phyloP scores from a whole-genome alignment of 2,329 filamentous ascomycete species.

The Ophiocordyceps robertsii region DNA sequence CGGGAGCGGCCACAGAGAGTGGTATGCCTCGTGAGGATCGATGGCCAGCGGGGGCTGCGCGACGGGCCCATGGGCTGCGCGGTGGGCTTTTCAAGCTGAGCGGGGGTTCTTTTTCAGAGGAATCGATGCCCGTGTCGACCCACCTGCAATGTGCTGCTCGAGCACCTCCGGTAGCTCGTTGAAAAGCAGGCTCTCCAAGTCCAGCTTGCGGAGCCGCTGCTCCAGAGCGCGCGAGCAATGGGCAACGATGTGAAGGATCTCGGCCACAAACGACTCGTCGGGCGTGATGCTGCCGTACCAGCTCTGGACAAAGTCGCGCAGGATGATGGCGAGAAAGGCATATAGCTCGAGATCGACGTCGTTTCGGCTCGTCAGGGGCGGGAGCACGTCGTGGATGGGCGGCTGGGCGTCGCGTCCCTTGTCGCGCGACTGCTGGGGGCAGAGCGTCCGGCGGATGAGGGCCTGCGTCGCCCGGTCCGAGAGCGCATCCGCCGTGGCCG shows the following conservation, averaged over 20 bases:
- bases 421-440: conserved; percentile 53
- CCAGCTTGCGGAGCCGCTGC: conserved; percentile 68
- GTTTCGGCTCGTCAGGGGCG: conserved; percentile 86
- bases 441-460: conserved; percentile 74
- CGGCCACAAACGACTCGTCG: conserved; percentile 76
- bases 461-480: conserved; percentile 69
- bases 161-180: conserved; percentile 80
- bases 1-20: conserved; percentile 70
- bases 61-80: conserved; percentile 47
- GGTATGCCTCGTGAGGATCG: conserved; percentile 60
- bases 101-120: background rate
- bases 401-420: conserved; percentile 32
- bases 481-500: conserved; percentile 33
- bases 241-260: conserved; percentile 81
- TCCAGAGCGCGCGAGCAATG: conserved; percentile 83
- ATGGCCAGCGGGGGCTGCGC: conserved; percentile 45
- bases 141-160: conserved; percentile 68
- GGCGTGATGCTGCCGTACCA: conserved; percentile 93
- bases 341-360: conserved; percentile 90
- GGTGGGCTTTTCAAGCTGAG: conserved; percentile 46
- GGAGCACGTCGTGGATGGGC: conserved; percentile 70
- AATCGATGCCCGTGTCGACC: background rate
- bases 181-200: conserved; percentile 69
- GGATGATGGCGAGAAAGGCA: conserved; percentile 76
- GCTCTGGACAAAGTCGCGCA: conserved; percentile 78